phyloP scores from a whole-genome alignment of 495 filamentous ascomycete species.

The Xylaria flabelliformis region DNA sequence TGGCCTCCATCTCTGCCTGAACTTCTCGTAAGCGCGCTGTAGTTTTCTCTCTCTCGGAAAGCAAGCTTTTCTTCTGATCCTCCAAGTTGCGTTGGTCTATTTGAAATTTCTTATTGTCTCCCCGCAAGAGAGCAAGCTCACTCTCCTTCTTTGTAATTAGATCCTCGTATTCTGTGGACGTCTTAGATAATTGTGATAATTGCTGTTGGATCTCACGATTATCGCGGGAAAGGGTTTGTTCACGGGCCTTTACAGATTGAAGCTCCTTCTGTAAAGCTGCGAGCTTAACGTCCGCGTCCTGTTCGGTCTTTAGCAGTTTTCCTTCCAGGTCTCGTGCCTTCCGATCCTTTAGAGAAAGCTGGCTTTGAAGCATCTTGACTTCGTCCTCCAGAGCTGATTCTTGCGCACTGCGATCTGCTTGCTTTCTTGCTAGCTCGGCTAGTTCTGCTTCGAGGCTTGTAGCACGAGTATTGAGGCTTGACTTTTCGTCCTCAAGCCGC shows the following conservation, averaged over 20 bases:
- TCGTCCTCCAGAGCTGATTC: conserved; percentile 79
- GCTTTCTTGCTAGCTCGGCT: conserved; percentile 66
- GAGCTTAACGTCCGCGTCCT: conserved; percentile 89
- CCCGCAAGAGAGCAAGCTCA: conserved; percentile 82
- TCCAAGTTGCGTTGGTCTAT: conserved; percentile 79
- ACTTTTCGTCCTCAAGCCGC: conserved; percentile 83
- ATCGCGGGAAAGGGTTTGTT: conserved; percentile 78
- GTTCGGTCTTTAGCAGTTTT: conserved; percentile 83
- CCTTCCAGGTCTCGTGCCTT: conserved; percentile 88
- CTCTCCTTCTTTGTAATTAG: conserved; percentile 92
- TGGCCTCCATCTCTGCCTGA: conserved; percentile 85
- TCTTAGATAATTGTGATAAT: conserved; percentile 83
- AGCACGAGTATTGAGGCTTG: conserved; percentile 69
- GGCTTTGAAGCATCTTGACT: conserved; percentile 90
- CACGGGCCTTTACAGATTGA: conserved; percentile 69
- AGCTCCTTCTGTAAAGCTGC: conserved; percentile 82
- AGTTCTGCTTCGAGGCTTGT: conserved; percentile 71
- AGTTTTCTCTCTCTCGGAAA: conserved; percentile 79
- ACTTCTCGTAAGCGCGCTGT: conserved; percentile 79
- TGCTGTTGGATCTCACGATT: conserved; percentile 87
- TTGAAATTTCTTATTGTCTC: conserved; percentile 79
- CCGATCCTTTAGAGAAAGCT: conserved; percentile 85
- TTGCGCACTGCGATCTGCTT: conserved; percentile 71
- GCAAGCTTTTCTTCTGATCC: conserved; percentile 71
- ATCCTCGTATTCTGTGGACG: conserved; percentile 93